Evolutionary conservation across 305 asterid genomes (phyloP), one percentile per base, ranked within the genome.

Genomic region (Fraxinus floribunda): DNA sequence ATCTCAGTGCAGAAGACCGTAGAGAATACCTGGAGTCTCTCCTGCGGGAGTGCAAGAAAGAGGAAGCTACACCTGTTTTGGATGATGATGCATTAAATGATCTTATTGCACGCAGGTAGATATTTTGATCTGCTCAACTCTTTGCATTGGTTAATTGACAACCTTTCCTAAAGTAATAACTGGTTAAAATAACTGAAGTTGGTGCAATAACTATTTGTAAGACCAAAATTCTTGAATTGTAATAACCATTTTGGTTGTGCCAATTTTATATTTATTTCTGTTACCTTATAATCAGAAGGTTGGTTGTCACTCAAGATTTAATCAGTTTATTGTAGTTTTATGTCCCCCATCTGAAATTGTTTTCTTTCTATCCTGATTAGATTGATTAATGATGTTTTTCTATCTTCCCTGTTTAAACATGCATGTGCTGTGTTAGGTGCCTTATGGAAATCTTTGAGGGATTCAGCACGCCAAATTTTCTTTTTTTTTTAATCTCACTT

Each of bases 11-110:
- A 77, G 99, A 97, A 89, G 99, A 95, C 88, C 96, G 99, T 86
- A 92, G 98, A 86, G 99, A 97, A 89, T 97, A 97, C 91, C 87
- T 97, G 91, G 99, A 97, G 93, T 85, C 99, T 86, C 98, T 97
- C 85, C 93, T 97, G 79, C 92, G 99, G 75, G 99, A 97, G 91
- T 87, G 96, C 90, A 97, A 97, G 91, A 95, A 91, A 88, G 99
- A 97, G 89, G 99, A 95, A 87, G 94, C 86, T 86, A 92, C 98
- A 57, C 96, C 97, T 87, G 99, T 97, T 90, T 85, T 93, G 79
- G 98, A 93, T 84, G 99, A 97, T 89, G 98, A 97, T 85, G 94
- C 97, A 71, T 91, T 97, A 55, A 97, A 97, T 95, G 93, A 97
- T 87, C 85, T 91, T 80, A 93, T 97, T 87, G 99, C 99, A 0